These are phyloP conservation scores for Pseudoscleropodium purum DNA, from an alignment of 225 moss, liverwort and hornwort species.

Conservation along the genomic window DNA sequence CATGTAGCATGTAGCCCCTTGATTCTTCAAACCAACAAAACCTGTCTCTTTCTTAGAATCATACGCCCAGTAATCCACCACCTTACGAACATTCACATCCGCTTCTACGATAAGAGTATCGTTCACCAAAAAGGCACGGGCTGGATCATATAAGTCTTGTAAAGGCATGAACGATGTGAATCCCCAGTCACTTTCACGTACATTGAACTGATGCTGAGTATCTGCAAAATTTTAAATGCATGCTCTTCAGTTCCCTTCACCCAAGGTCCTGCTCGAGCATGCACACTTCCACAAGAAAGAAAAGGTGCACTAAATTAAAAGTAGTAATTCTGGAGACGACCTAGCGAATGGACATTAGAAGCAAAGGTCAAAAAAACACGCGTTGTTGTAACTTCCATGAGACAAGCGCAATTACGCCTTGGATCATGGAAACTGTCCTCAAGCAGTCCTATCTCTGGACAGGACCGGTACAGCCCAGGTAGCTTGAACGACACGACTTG, in stretches of 20 bases:
- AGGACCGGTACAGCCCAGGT: background rate
- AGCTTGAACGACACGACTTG: background rate
- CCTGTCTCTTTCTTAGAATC: constrained; percentile 99
- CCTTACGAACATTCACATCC: constrained; percentile 97
- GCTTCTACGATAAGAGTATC: constrained; percentile 96
- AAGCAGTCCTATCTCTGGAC: background rate
- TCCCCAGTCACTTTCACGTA: constrained; percentile 97
- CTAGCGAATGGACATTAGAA: background rate
- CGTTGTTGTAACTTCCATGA: background rate
- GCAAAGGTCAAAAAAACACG: background rate
- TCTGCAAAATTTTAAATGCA: constrained; percentile 46
- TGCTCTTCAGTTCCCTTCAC: background rate
- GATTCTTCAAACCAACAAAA: constrained; percentile 97
- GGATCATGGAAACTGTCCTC: background rate
- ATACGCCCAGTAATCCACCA: constrained; percentile 99
- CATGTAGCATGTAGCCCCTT: constrained; percentile 99
- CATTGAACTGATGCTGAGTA: constrained; percentile 98
- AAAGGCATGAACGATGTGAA: constrained; percentile 99
- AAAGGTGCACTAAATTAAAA: background rate
- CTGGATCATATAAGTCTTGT: constrained; percentile 86
- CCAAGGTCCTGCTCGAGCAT: background rate
- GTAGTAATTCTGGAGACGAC: background rate
- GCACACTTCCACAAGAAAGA: background rate
- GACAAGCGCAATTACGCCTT: background rate
- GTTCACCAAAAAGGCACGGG: constrained; percentile 86